Conservation (phyloP, 345 rosid species). For the Garcia nutans region DNA sequence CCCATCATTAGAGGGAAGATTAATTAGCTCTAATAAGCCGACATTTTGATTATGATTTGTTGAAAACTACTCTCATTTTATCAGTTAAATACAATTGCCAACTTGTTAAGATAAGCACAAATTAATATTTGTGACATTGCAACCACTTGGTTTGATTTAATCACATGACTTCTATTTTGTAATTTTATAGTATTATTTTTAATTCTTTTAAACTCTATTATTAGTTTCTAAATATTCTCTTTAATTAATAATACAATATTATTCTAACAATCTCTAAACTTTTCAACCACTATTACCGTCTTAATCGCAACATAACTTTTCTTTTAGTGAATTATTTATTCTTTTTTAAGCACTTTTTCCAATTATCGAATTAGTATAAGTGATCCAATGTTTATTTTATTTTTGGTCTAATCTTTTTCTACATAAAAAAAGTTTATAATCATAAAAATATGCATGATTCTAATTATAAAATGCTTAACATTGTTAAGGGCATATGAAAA, state of each 20-base stretch:
- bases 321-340: background rate
- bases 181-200: background rate
- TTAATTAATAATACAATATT: too few relatives aligned
- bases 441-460: too few relatives aligned
- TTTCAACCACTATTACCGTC: background rate
- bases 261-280: background rate
- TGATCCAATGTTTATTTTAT: too few relatives aligned
- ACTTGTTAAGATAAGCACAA: background rate
- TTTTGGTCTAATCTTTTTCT: too few relatives aligned
- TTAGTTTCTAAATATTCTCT: background rate
- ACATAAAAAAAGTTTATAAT: too few relatives aligned
- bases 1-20: background rate
- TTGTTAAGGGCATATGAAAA: too few relatives aligned
- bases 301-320: background rate
- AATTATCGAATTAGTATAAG: background rate
- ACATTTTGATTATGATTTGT: slow-evolving; percentile 13
- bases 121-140: slow-evolving; percentile 11
- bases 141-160: slow-evolving; percentile 28
- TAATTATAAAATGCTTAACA: too few relatives aligned
- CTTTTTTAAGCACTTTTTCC: background rate
- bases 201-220: background rate
- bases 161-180: slow-evolving; percentile 13
- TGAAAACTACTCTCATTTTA: background rate
- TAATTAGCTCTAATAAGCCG: slow-evolving; percentile 1
- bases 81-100: background rate